Evolutionary conservation across 1,284 basidiomycete species (phyloP), one percentile per base, ranked within the genome.

Genomic region (Caloboletus inedulis): DNA sequence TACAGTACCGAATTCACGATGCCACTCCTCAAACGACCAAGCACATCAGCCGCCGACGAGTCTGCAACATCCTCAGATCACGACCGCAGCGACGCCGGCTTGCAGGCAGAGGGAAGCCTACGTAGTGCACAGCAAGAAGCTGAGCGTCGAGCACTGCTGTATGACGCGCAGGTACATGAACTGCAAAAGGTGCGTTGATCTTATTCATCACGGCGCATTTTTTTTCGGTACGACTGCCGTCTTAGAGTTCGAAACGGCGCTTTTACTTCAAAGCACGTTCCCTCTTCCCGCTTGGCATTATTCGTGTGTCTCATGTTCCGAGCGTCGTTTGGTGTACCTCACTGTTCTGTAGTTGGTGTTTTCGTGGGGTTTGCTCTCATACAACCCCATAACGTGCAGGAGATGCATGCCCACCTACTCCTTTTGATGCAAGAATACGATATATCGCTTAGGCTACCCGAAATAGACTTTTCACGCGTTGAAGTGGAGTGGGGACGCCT

Each of bases 401-500:
- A 77, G 47, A 74, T 82, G 51, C 82, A 83, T 33, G 68, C 74
- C 2, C 76, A 79, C 43, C 66, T 84, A 36, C 63, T 74, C 9
- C 61, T 86, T n/a, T 65, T 80, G 27, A 74, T 85, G 63, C 77
- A 79, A 52, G 74, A 80, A 62, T 79, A 86, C 54, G 81, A 80
- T 43, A 68, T 84, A 46, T 77, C 77, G n/a, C 66, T 82, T 9
- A 75, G 78, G 51, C 63, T 85, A 9, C 80, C 82, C 4, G 83
- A 78, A 48, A 69, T 87, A 33, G 84, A 85, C 64, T 73, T 87
- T 51, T 78, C 84, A 9, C 75, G 77, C 6, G 73, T 89, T 8
- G 86, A 89, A 67, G 57, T 70, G 16, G 87, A 90, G 67, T 90
- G 87, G 85, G 75, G 72, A 40, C 74, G 79, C 47, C 64, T 90